These are phyloP conservation scores for Ceratocystis cacaofunesta DNA, from an alignment of 2,329 filamentous ascomycete genomes.

Conservation along the genomic window DNA sequence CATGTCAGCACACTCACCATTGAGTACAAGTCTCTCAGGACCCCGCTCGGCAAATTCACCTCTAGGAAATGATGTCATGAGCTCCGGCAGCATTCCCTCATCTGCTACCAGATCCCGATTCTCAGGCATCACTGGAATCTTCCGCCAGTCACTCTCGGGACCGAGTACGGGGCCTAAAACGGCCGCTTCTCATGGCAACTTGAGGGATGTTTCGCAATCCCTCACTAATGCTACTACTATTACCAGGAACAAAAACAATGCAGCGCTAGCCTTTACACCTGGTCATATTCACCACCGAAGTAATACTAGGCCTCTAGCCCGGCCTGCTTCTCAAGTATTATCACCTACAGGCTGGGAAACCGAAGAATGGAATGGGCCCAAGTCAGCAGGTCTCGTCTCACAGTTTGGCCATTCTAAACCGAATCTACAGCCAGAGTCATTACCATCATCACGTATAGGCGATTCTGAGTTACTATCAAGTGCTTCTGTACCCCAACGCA, in stretches of 20 bases:
- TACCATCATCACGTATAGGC: neutral
- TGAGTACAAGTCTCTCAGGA: neutral
- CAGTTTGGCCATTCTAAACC: neutral
- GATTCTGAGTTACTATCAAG: neutral
- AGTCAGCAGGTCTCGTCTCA: neutral
- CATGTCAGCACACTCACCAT: neutral
- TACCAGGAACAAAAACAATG: neutral
- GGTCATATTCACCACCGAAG: neutral
- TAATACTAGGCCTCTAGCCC: constrained; percentile 7
- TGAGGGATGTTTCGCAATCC: neutral
- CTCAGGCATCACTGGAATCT: constrained; percentile 6
- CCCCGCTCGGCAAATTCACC: constrained; percentile 12
- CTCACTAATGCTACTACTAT: neutral
- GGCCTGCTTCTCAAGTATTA: constrained; percentile 4
- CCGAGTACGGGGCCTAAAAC: neutral
- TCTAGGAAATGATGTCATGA: constrained; percentile 11
- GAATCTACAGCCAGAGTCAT: neutral
- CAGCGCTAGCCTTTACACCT: neutral
- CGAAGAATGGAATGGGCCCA: constrained; percentile 2
- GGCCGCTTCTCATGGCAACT: constrained; percentile 1
- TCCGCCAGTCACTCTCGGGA: constrained; percentile 7
- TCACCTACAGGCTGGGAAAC: constrained; percentile 8
- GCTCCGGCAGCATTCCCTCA: constrained; percentile 8
- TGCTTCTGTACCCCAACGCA: neutral
- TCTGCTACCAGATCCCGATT: constrained; percentile 8